Evolutionary conservation across 176 grass and related monocot genomes (phyloP).

Genomic region (Calamus simplicifolius): DNA sequence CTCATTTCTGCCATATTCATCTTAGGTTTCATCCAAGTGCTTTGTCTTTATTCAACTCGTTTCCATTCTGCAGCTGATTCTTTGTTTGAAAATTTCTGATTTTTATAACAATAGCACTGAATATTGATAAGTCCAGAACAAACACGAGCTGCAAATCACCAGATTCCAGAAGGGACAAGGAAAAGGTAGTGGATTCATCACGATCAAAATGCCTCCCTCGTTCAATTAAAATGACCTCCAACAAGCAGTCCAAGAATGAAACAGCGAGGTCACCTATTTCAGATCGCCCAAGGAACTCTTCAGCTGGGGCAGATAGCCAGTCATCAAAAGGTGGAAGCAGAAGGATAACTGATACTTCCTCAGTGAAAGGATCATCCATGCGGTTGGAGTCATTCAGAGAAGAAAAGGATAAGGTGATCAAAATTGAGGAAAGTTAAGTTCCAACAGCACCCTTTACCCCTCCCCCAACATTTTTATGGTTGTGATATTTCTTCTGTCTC

Average conservation of each 20-base stretch:
- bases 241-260: constrained; percentile 5
- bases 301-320: constrained; percentile 23
- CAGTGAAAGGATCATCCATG: neutral
- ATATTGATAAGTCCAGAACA: neutral
- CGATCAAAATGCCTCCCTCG: constrained; percentile 55
- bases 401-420: constrained; percentile 67
- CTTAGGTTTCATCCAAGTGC: too few species aligned
- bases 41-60: too few species aligned
- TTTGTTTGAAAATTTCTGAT: neutral
- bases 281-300: constrained; percentile 63
- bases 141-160: constrained; percentile 34
- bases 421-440: constrained; percentile 94
- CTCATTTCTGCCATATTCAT: too few species aligned
- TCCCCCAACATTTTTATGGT: constrained; percentile 12
- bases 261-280: constrained; percentile 47
- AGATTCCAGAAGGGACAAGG: constrained; percentile 24
- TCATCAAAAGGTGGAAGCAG: constrained; percentile 33
- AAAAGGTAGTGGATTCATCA: constrained; percentile 30
- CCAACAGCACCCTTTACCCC: neutral
- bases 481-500: constrained; percentile 14
- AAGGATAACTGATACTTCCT: constrained; percentile 28
- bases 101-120: neutral
- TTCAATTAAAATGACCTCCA: constrained; percentile 30
- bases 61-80: neutral
- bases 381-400: constrained; percentile 54